Evolutionary conservation across 2,329 filamentous ascomycete genomes (phyloP).

Genomic region (Fusarium sp.): DNA sequence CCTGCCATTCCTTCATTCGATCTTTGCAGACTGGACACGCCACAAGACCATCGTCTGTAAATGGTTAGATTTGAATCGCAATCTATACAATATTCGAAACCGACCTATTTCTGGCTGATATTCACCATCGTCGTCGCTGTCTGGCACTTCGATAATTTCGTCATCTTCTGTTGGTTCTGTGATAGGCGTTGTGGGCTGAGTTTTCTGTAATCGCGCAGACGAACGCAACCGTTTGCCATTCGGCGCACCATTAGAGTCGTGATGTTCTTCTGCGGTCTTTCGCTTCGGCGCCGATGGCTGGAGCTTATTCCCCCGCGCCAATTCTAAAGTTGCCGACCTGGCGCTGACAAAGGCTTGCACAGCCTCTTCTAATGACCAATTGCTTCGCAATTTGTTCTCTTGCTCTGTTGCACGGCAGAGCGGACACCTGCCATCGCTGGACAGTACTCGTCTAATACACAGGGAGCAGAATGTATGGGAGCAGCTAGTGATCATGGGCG

Average conservation of each 20-base stretch:
- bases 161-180: constrained; percentile 30
- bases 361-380: constrained; percentile 86
- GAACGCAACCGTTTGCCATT: constrained; percentile 64
- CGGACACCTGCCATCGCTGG: constrained; percentile 87
- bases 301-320: constrained; percentile 63
- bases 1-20: constrained; percentile 81
- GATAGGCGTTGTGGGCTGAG: constrained; percentile 51
- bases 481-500: constrained; percentile 94
- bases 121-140: constrained; percentile 47
- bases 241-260: constrained; percentile 45
- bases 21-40: constrained; percentile 84
- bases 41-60: constrained; percentile 77
- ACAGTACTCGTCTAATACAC: constrained; percentile 89
- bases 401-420: constrained; percentile 83
- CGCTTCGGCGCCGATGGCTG: constrained; percentile 60
- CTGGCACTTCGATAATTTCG: constrained; percentile 42
- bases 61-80: constrained; percentile 17
- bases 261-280: constrained; percentile 56
- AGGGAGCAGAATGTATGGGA: constrained; percentile 96
- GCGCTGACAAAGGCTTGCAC: constrained; percentile 80
- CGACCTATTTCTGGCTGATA: constrained; percentile 48
- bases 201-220: constrained; percentile 62
- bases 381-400: constrained; percentile 84
- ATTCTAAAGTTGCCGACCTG: constrained; percentile 69
- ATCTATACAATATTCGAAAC: neutral